Percentiles rank a stretch among this genome's conserved stretches.
Evolutionary conservation across 1,284 basidiomycete genomes (phyloP).

Genomic region (Austroboletus niveus): DNA sequence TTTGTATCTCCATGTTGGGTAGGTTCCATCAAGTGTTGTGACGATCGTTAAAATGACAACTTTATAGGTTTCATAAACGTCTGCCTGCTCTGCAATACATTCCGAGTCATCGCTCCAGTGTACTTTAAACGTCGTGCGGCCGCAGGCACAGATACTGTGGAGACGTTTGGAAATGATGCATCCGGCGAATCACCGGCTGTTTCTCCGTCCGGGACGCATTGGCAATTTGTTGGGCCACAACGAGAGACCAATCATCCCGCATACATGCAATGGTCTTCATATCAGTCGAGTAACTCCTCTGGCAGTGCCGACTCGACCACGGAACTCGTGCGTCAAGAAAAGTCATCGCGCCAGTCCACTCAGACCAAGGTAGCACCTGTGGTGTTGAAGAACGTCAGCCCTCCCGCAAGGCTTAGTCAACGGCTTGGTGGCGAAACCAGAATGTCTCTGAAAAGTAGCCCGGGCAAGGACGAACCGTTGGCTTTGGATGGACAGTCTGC

Average conservation of each 20-base stretch:
- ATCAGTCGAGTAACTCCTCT: conserved; percentile 13
- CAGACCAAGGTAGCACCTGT: conserved; percentile 1
- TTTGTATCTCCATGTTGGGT: conserved; percentile 59
- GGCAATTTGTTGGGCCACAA: background rate
- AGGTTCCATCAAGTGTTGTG: conserved; percentile 20
- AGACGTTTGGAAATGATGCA: conserved; percentile 24
- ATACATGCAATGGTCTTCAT: background rate
- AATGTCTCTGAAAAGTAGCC: background rate
- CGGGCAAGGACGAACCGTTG: background rate
- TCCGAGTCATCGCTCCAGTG: conserved; percentile 59
- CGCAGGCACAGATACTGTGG: conserved; percentile 18
- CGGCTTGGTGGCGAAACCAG: conserved; percentile 1
- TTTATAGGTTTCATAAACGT: conserved; percentile 60
- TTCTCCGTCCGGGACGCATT: conserved; percentile 3
- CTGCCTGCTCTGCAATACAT: conserved; percentile 62
- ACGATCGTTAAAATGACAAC: conserved; percentile 4
- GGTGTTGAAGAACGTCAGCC: background rate
- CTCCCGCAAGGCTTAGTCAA: conserved; percentile 9
- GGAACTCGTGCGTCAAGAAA: conserved; percentile 8
- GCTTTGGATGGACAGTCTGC: background rate
- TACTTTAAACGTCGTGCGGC: conserved; percentile 33
- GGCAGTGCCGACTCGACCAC: conserved; percentile 19
- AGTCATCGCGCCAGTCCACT: conserved; percentile 3
- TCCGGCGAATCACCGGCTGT: conserved; percentile 19
- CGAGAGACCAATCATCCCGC: background rate